These are phyloP conservation scores for Penicillium soppii DNA, from an alignment of 495 filamentous ascomycete genomes.

Conservation along the genomic window DNA sequence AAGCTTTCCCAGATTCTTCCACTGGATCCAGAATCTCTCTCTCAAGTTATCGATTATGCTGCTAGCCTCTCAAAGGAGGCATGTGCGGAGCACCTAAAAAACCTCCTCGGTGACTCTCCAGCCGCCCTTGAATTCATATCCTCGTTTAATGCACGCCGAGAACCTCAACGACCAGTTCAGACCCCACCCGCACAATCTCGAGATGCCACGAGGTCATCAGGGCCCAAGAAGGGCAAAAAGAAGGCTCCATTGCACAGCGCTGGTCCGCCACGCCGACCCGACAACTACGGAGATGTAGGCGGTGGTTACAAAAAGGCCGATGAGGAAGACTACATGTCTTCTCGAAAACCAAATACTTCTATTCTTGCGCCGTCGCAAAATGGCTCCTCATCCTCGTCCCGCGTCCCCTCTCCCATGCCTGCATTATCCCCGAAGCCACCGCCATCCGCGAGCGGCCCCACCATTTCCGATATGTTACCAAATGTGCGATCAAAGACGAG, in stretches of 20 bases:
- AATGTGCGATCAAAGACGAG: slow-evolving; percentile 62
- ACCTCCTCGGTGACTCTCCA: slow-evolving; percentile 83
- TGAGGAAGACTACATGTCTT: slow-evolving; percentile 61
- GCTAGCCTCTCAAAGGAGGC: slow-evolving; percentile 67
- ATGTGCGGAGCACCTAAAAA: slow-evolving; percentile 80
- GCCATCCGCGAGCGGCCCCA: slow-evolving; percentile 68
- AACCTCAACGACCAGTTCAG: slow-evolving; percentile 37
- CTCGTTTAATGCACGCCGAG: slow-evolving; percentile 76
- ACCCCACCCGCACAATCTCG: slow-evolving; percentile 17
- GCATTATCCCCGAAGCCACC: slow-evolving; percentile 52
- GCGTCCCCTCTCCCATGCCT: slow-evolving; percentile 38
- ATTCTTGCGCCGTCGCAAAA: slow-evolving; percentile 27
- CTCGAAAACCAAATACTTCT: slow-evolving; percentile 28
- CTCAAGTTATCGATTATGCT: slow-evolving; percentile 79
- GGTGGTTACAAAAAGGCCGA: slow-evolving; percentile 63
- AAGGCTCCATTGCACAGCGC: slow-evolving; percentile 59
- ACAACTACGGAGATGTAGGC: slow-evolving; percentile 54
- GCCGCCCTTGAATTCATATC: slow-evolving; percentile 88
- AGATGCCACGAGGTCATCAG: slow-evolving; percentile 24
- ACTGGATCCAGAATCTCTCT: slow-evolving; percentile 77
- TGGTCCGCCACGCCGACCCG: slow-evolving; percentile 57
- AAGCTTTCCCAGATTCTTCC: slow-evolving; percentile 77
- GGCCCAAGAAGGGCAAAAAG: slow-evolving; percentile 54
- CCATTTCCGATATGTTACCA: slow-evolving; percentile 74
- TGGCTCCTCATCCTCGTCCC: slow-evolving; percentile 30